A percentile compares a stretch with the other conserved stretches of the same genome.
These are phyloP conservation scores for Backusella australiensis DNA, from an alignment of 192 early-diverging fungal species.

Conservation along the genomic window DNA sequence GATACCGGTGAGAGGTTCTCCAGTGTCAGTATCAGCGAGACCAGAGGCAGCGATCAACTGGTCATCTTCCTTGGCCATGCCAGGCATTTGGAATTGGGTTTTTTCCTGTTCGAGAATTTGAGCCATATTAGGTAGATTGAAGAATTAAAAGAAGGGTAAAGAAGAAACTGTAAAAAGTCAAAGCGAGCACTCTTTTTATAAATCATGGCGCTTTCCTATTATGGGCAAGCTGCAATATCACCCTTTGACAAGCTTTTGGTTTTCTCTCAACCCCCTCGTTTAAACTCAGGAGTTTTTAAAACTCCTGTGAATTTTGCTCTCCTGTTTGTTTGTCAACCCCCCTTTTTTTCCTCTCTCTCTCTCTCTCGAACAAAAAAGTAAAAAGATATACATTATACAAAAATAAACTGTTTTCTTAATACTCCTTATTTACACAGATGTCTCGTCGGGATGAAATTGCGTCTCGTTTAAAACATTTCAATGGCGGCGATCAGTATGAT, in stretches of 20 bases:
- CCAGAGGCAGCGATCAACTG: neutral
- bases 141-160: neutral
- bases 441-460: conserved; percentile 31
- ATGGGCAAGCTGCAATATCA: neutral
- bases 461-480: conserved; percentile 57
- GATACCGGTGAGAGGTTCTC: conserved; percentile 29
- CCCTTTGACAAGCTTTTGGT: conserved; percentile 4
- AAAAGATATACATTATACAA: conserved; percentile 5
- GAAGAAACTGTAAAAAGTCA: neutral
- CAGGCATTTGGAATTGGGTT: conserved; percentile 2
- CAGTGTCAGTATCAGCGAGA: neutral
- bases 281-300: conserved; percentile 2
- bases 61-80: neutral
- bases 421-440: conserved; percentile 7
- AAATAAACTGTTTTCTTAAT: neutral
- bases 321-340: neutral
- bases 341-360: neutral
- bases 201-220: conserved; percentile 6
- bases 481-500: conserved; percentile 81
- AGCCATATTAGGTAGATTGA: conserved; percentile 8
- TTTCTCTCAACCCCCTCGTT: neutral
- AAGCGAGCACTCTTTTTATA: neutral
- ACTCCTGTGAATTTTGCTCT: neutral
- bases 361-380: neutral
- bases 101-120: conserved; percentile 5